Base-by-base conservation (phyloP, 75 land plant genomes). In the Larix kaempferi region DNA sequence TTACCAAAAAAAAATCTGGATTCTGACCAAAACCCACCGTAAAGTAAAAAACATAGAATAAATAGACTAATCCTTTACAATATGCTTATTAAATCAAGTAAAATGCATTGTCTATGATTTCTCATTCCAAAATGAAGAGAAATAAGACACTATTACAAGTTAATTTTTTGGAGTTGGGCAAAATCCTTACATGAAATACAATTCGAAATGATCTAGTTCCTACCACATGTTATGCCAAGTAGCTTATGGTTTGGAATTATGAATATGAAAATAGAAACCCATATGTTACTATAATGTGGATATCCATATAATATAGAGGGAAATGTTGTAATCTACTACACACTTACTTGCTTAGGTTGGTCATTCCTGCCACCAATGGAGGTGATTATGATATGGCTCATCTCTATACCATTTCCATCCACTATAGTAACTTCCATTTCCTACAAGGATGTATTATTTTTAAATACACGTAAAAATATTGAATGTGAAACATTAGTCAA, bases 161-260 rank as follows among this genome's bases (percentile, higher is more conserved):
- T 14, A 23, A n/a, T 58, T 11, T 55, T 41, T 3, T 33, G 4
- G n/a, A 13, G 26, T 57, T 14, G 23, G 57, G 22, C 21, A 54
- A 44, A 21, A 77, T n/a, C 1, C 11, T 59, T 73, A 94, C 94
- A 90, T 94, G 94, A 76, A 94, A 94, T 33, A 94, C 96, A 82
- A 91, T 83, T 57, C 96, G 94, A 80, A 91, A 94, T 22, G 94
- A 91, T 17, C 96, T 94, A 65, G 90, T 90, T 14, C 98, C 98
- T 21, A 93, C 92, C 74, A 93, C 96, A 82, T 92, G 96, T 82
- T 95, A 96, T 44, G 92, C 96, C 84, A 92, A 85, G 82, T 94
- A 94, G 74, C 96, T 94, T 29, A 94, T 94, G 6, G 96, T 94
- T 92, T n/a, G n/a, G n/a, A n/a, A n/a, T n/a, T n/a, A n/a, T n/a